A percentile compares a stretch with the other conserved stretches of the same genome.
Evolutionary conservation across 176 grass and related monocot species (phyloP).

Genomic region (Puccinellia tenuiflora): DNA sequence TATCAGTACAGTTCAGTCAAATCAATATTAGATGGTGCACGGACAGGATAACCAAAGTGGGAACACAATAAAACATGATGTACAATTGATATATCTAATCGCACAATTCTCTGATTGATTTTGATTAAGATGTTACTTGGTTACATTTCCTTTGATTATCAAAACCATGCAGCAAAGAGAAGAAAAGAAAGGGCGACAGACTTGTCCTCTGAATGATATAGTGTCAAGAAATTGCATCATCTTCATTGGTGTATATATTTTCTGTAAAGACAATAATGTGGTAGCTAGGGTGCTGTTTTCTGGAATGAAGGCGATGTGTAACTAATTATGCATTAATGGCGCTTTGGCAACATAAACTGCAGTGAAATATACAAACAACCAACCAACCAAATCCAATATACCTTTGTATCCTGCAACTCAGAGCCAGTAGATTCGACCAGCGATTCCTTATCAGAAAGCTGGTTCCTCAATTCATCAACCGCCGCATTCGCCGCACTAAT

Average conservation of each 20-base stretch:
- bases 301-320: not conserved
- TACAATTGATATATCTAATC: not conserved
- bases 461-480: slow-evolving; percentile 58
- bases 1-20: not conserved
- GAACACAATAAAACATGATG: not conserved
- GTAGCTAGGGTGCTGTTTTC: slow-evolving; percentile 1
- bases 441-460: slow-evolving; percentile 68
- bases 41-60: not conserved
- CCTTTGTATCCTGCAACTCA: slow-evolving; percentile 74
- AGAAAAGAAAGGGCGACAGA: not conserved
- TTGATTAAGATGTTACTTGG: not conserved
- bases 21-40: slow-evolving; percentile 7
- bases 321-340: not conserved
- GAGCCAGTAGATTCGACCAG: slow-evolving; percentile 64
- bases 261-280: not conserved
- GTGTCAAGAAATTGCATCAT: not conserved
- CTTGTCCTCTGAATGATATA: not conserved
- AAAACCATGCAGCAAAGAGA: not conserved
- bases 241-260: not conserved
- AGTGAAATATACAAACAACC: not conserved
- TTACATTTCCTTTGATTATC: not conserved
- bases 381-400: slow-evolving; percentile 27
- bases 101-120: not conserved
- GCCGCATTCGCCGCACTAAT: slow-evolving; percentile 40
- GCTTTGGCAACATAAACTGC: not conserved